Evolutionary conservation across 1,284 basidiomycete species (phyloP).

Genomic region (Apiotrichum siamense): DNA sequence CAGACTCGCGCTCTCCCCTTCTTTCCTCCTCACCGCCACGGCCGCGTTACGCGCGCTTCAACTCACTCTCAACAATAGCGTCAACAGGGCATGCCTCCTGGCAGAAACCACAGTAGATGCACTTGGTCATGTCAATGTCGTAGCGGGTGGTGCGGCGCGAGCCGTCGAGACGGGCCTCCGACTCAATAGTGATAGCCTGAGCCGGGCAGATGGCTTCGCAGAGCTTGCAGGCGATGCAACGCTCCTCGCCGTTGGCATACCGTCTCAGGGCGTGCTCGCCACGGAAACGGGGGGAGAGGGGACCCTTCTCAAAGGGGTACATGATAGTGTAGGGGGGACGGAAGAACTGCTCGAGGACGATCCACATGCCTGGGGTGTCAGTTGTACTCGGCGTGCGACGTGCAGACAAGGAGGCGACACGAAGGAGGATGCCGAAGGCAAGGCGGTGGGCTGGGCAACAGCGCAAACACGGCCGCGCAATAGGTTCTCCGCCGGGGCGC

Average conservation of each 20-base stretch:
- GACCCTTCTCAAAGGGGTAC: conserved; percentile 87
- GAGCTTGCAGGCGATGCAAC: conserved; percentile 98
- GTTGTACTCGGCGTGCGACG: not conserved
- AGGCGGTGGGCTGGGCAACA: not conserved
- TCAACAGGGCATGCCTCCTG: conserved; percentile 99
- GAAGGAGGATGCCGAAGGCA: no score
- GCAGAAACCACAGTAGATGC: conserved; percentile 97
- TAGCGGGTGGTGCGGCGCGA: conserved; percentile 97
- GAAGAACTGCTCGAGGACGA: conserved; percentile 98
- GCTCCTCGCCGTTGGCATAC: conserved; percentile 97
- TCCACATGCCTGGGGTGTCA: conserved; percentile 78
- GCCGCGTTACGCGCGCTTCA: no score
- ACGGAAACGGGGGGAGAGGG: conserved; percentile 93
- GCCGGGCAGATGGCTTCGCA: conserved; percentile 99
- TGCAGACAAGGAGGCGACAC: no score
- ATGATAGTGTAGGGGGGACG: conserved; percentile 96
- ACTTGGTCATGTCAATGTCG: conserved; percentile 88
- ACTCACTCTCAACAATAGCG: conserved; percentile 96
- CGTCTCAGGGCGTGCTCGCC: conserved; percentile 97
- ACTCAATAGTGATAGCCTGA: conserved; percentile 99
- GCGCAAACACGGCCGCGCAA: no score
- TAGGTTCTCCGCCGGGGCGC: no score
- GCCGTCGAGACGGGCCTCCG: conserved; percentile 90
- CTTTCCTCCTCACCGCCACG: not conserved
- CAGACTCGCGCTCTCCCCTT: not conserved